Evolutionary conservation across 306 rosid species (phyloP), one percentile per base, ranked within the genome.

Genomic region (Dalbergia cochinchinensis): DNA sequence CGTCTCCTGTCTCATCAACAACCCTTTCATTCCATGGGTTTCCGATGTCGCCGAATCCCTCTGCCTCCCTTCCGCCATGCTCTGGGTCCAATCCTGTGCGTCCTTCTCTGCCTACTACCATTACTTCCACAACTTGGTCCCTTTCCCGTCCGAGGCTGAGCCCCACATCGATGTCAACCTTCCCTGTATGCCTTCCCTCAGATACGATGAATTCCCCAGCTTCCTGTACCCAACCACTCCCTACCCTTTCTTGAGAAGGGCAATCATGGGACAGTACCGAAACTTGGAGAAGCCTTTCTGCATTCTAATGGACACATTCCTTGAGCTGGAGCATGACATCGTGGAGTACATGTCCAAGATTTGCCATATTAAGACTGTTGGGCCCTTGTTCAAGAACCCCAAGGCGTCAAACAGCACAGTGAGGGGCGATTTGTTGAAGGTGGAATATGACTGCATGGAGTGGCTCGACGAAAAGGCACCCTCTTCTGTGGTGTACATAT

Each of bases 21-120:
- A 91, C 50, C 89, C 91, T 0, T 87, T 91, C 48, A 35, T 84
- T 34, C 89, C 91, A 6, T 89, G 92, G 90, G 92, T 81, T 22
- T 78, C 85, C 4, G 86, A 87, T 16, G 87, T 89, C 0, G 90
- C 89, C 1, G 81, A 70, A 7, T 10, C 61, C 8, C 90, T 85
- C 1, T 78, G 85, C 47, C 64, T 91, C 61, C 85, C 93, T 84
- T 80, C 74, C 15, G 90, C 91, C 42, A 78, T 84, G 44, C 88
- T 91, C 3, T 91, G 93, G 96, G 83, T 91, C 5, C 93, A 89
- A 59, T 91, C 96, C 1, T 82, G 88, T 41, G 86, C 96, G 9
- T 72, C 71, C 14, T 86, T 91, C 22, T 76, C 87, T 1, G 69
- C 87, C 1, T 87, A 89, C 20, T 89, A 87, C 22, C 86, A 89